phyloP scores from a whole-genome alignment of 2,329 filamentous ascomycete genomes.

The Colletotrichum sublineola region DNA sequence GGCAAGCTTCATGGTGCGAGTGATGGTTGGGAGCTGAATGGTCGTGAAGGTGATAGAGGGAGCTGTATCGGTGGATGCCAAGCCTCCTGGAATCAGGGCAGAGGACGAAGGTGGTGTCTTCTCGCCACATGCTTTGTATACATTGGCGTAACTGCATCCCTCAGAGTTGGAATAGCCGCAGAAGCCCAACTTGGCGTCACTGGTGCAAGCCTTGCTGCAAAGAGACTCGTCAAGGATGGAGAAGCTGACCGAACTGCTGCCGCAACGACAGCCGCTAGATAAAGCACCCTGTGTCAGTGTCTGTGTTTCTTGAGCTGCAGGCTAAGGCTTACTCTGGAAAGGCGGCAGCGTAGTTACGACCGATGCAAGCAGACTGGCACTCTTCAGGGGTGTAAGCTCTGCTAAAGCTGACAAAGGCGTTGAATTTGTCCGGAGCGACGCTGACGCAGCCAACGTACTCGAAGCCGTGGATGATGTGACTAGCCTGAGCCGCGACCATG shows the following conservation, averaged over 20 bases:
- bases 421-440: slow-evolving; percentile 26
- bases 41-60: slow-evolving; percentile 27
- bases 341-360: slow-evolving; percentile 31
- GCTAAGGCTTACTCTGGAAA: slow-evolving; percentile 28
- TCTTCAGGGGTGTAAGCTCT: slow-evolving; percentile 33
- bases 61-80: background rate
- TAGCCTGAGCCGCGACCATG: slow-evolving; percentile 21
- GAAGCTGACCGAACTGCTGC: slow-evolving; percentile 24
- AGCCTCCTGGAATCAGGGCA: background rate
- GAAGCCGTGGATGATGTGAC: slow-evolving; percentile 28
- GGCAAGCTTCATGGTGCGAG: slow-evolving; percentile 30
- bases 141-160: slow-evolving; percentile 32
- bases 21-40: slow-evolving; percentile 30
- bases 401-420: slow-evolving; percentile 28
- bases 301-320: accelerated
- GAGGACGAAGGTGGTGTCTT: background rate
- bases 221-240: slow-evolving; percentile 24
- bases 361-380: slow-evolving; percentile 39
- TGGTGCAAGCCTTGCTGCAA: slow-evolving; percentile 32
- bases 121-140: slow-evolving; percentile 32
- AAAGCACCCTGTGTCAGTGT: background rate
- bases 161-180: slow-evolving; percentile 20
- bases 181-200: slow-evolving; percentile 16
- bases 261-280: slow-evolving; percentile 37
- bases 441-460: slow-evolving; percentile 40